A percentile compares a stretch with the other conserved stretches of the same genome.
Conservation (phyloP, 169 alveolate species). For the Theileria sp. region DNA sequence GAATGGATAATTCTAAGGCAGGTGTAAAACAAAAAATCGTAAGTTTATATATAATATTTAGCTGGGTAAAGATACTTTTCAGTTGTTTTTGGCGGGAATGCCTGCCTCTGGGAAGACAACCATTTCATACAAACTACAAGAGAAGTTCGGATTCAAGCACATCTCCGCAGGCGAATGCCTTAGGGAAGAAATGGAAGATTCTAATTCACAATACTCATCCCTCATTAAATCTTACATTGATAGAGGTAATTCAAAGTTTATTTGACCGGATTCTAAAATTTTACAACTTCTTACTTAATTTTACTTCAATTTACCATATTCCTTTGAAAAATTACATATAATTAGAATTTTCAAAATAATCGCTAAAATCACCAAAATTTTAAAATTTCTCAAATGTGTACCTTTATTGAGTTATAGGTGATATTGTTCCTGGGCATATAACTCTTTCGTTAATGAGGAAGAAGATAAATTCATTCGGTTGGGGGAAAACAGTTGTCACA, state of each 20-base stretch:
- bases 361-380: background rate
- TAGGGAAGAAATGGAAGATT: conserved; percentile 69
- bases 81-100: conserved; percentile 81
- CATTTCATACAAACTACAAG: conserved; percentile 72
- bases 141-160: conserved; percentile 80
- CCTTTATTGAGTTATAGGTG: conserved; percentile 67
- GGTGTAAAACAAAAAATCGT: conserved; percentile 51
- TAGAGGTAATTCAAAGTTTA: conserved; percentile 49
- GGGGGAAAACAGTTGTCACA: conserved; percentile 81
- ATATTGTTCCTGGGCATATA: conserved; percentile 93
- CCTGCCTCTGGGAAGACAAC: conserved; percentile 88
- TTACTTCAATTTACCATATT: too few relatives aligned
- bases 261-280: background rate
- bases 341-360: background rate
- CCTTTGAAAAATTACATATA: background rate
- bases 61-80: background rate
- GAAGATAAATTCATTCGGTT: conserved; percentile 87
- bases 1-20: background rate
- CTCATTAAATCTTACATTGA: conserved; percentile 65
- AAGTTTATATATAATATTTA: conserved; percentile 5
- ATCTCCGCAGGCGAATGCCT: conserved; percentile 88
- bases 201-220: conserved; percentile 58
- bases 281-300: background rate
- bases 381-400: background rate
- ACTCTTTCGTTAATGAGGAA: conserved; percentile 84